phyloP scores from a whole-genome alignment of 2,329 filamentous ascomycete species.

The Cladosporium oxysporum region DNA sequence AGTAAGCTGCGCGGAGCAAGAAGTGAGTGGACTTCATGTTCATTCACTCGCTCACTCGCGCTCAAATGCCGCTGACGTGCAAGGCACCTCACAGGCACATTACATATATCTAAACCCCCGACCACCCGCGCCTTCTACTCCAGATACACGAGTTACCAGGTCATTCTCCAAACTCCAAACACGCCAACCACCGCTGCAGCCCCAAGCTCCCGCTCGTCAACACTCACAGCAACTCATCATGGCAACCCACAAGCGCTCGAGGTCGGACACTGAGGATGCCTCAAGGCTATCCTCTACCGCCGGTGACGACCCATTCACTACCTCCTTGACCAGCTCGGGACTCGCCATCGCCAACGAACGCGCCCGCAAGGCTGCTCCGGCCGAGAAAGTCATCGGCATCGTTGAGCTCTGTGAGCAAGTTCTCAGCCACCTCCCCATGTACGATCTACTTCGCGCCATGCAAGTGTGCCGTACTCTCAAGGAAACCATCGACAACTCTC shows the following conservation, averaged over 20 bases:
- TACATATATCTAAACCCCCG: not conserved
- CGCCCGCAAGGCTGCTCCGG: not conserved
- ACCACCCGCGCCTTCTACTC: not conserved
- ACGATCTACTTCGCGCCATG: not conserved
- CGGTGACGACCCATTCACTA: not conserved
- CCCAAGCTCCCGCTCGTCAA: not conserved
- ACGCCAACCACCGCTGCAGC: not conserved
- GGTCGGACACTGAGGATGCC: not conserved
- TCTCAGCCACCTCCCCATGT: not conserved
- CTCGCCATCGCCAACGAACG: not conserved
- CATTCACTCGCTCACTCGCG: not conserved
- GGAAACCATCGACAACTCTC: not conserved
- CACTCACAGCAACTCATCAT: not conserved
- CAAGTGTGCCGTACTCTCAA: not conserved
- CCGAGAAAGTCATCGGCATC: not conserved
- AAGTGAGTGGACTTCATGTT: too few species aligned
- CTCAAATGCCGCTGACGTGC: not conserved
- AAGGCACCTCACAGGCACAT: not conserved
- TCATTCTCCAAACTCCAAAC: too few species aligned
- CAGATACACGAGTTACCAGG: not conserved
- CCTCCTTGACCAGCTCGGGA: not conserved
- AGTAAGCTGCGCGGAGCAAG: not conserved
- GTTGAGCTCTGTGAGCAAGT: conserved; percentile 3
- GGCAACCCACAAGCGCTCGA: not conserved
- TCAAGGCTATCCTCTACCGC: not conserved